Percentiles rank a stretch among this genome's conserved stretches.
These are phyloP conservation scores for Aspergillus fumigatiaffinis DNA, from an alignment of 2,329 filamentous ascomycete species.

Conservation along the genomic window DNA sequence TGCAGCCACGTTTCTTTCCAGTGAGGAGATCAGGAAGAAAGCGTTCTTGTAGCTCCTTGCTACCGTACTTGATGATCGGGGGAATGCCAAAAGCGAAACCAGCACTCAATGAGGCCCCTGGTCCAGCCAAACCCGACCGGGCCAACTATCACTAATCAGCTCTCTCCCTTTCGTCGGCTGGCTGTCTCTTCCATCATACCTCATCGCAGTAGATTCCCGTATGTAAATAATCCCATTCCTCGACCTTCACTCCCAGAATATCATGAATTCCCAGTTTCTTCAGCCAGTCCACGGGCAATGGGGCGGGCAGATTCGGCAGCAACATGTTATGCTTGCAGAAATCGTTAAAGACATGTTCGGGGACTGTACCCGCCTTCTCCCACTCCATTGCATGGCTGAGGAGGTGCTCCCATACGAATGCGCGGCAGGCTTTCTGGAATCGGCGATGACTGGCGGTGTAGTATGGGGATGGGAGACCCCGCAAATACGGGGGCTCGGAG, in stretches of 20 bases:
- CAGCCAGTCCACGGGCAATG: constrained; percentile 65
- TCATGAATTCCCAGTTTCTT: constrained; percentile 63
- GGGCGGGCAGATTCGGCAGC: constrained; percentile 65
- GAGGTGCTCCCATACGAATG: constrained; percentile 62
- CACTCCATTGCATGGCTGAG: constrained; percentile 62
- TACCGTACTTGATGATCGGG: constrained; percentile 67
- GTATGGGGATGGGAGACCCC: constrained; percentile 67
- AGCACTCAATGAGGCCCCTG: constrained; percentile 61
- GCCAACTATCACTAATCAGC: constrained; percentile 49
- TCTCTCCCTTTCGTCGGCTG: not conserved
- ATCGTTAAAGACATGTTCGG: constrained; percentile 59
- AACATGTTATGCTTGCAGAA: constrained; percentile 67
- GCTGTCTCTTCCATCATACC: constrained; percentile 27
- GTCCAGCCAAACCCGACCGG: constrained; percentile 62
- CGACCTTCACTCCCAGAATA: constrained; percentile 63
- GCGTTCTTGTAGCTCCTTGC: constrained; percentile 57
- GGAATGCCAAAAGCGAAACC: constrained; percentile 71
- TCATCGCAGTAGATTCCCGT: constrained; percentile 68
- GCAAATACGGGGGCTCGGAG: constrained; percentile 68
- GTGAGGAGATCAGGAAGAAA: constrained; percentile 66
- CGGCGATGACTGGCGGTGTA: constrained; percentile 61
- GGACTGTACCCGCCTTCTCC: constrained; percentile 63
- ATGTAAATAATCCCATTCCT: constrained; percentile 72
- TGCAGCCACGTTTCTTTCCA: constrained; percentile 64
- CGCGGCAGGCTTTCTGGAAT: constrained; percentile 66